Base-by-base conservation (phyloP, 768 basidiomycete species). In the Kwoniella sp. region DNA sequence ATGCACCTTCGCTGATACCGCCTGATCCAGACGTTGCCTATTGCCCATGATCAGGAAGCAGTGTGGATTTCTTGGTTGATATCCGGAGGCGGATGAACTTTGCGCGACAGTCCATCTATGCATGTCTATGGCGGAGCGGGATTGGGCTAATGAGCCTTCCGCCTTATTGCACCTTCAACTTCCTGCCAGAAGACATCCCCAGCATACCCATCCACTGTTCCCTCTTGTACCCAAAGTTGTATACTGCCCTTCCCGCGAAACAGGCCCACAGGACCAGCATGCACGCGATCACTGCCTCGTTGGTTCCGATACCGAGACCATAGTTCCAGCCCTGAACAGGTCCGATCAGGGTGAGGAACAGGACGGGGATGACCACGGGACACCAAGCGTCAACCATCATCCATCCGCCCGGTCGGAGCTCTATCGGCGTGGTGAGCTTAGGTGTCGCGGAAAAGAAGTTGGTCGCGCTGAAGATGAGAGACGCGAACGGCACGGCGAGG, bases 381-480 rank as follows among this genome's bases (percentile, higher is more conserved):
- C 82, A 82, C 89, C 90, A 93, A 26, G 90, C 71, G 68, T 93
- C 91, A 0, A 82, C 80, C 20, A 83, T 82, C 36, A 83, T 85
- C 90, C 90, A 93, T 11, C 91, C 91, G 51, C 85, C 85, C 0
- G 87, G 80, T 46, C 79, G 78, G 7, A 95, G 79, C 69, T 92
- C 90, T 0, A 84, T 79, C 1, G 91, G 90, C 0, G 88, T 89
- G 28, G 83, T 77, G 19, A 91, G 71, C 5, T 80, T 65, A 53
- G 88, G 77, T 0, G 84, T 77, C 5, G 83, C 83, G 0, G 89
- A 87, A 54, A 84, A 81, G 34, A 89, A 78, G 74, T 88, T 82
- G 31, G 84, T 85, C 0, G 59, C 62, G 38, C 46, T 48, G 56
- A 73, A 71, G 17, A 59, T 52, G 26, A 73, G 34, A 19, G 63